Evolutionary conservation across 331 rosid genomes (phyloP), one percentile per base, ranked within the genome.

Genomic region (Spiraea crenata): DNA sequence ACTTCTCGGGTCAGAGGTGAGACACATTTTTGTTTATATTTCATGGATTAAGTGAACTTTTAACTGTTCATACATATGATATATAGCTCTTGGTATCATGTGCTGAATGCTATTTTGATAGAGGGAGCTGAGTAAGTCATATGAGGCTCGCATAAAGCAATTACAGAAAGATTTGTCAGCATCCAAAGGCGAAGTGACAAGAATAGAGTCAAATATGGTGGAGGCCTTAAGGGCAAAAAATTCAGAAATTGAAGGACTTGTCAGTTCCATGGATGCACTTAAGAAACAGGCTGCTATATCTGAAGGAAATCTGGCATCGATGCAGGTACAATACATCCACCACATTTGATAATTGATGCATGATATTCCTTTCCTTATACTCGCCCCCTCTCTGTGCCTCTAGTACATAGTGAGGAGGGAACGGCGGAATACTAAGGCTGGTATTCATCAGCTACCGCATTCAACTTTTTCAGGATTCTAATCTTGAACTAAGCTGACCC

Each of bases 211-310:
- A 61, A 86, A 81, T 79, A 88, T 95, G 96, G 86, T 51, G 57
- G 99, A 91, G 75, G 99, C 99, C 79, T 88, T 95, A 86, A 80
- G 90, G 44, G 93, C 98, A 40, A 95, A 95, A 75, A 95, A 91
- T 86, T 79, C 93, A 46, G 99, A 95, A 86, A 89, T 95, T 58
- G 96, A 91, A 86, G 80, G 89, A 44, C 96, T 95, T 82, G 73
- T 89, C 72, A 79, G 78, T 78, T 88, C 96, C 51, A 79, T 91
- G 87, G 97, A 95, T 57, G 85, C 90, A 63, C 81, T 87, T 76
- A 95, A 95, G 85, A 91, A 85, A 73, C 96, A 91, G 71, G 89
- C 98, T 77, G 93, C 98, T 71, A 48, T 76, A 49, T 89, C 99
- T 13, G 99, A 95, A 77, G 99, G 99, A 81, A 89, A 82, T 85